Conservation (phyloP, 1,139 yeast species). For the Taiozyma sp. region DNA sequence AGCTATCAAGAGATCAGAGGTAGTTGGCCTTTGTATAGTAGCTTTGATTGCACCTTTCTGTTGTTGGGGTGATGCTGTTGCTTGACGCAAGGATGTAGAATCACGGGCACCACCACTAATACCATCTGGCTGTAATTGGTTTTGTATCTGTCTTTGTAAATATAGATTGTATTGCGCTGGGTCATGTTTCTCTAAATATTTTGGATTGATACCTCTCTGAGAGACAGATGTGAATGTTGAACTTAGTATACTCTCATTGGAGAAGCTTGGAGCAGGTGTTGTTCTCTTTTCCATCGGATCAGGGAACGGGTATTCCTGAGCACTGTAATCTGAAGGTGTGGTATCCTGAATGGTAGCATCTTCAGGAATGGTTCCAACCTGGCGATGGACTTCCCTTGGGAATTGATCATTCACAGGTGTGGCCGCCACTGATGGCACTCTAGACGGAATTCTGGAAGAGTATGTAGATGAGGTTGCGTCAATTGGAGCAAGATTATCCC, state of each 20-base stretch:
- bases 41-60: neutral
- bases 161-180: conserved; percentile 15
- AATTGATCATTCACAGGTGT: conserved; percentile 12
- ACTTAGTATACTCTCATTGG: conserved; percentile 26
- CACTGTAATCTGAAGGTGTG: conserved; percentile 4
- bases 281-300: conserved; percentile 21
- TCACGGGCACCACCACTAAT: neutral
- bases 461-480: conserved; percentile 8
- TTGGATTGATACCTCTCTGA: conserved; percentile 71
- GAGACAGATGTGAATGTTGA: conserved; percentile 80
- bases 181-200: conserved; percentile 31
- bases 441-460: conserved; percentile 2
- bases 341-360: conserved; percentile 6
- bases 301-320: conserved; percentile 15
- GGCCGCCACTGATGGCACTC: conserved; percentile 12
- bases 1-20: conserved; percentile 1
- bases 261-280: conserved; percentile 27
- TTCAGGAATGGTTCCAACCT: conserved; percentile 8
- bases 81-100: neutral
- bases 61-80: neutral
- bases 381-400: conserved; percentile 7
- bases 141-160: conserved; percentile 5
- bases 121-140: neutral
- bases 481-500: neutral
- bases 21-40: neutral